Evolutionary conservation across 2,329 filamentous ascomycete genomes (phyloP), one percentile per base, ranked within the genome.

Genomic region (Coniochaeta sp.): DNA sequence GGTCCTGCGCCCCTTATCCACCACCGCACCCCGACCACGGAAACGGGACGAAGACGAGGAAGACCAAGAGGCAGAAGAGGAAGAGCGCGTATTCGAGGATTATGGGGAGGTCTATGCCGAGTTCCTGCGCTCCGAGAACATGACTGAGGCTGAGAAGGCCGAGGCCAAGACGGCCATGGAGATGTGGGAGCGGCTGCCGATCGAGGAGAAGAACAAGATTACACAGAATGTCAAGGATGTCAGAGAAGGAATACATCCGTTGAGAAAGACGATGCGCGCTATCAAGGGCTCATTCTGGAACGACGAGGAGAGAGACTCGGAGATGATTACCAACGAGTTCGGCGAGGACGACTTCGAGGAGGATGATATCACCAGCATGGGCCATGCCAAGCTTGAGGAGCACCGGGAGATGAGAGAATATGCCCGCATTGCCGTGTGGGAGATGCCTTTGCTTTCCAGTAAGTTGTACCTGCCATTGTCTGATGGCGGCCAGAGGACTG

Each of bases 401-500:
- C 88, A 96, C 69, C 83, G 93, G 64, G 93, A 98, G 74, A 82
- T 93, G 71, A 84, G 95, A 78, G 87, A 96, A 69, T 97, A 96
- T 73, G 88, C 90, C 55, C 84, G 95, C 58, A 80, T 96, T 66
- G 87, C 90, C 55, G 91, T 92, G 26, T 99, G 95, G 93, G 95
- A 99, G 75, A 90, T 99, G 89, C 95, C 95, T 10, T 77, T 96
- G 63, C 79, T 99, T 62, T 86, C 88, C 61, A 90, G 93, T 96
- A 84, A 74, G 90, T 81, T 10, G 38, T 40, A 26, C 12, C 42
- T 30, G 32, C 26, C 12, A 30, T 16, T 28, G 28, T 1, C 19
- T 44, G n/a, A 6, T 24, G 32, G 38, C 3, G 30, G n/a, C 2
- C 14, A 38, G 17, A 17, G 16, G 2, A 55, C 66, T 69, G 58